Evolutionary conservation across 352 stramenopile species (phyloP).

Genomic region (Plasmopara muralis): DNA sequence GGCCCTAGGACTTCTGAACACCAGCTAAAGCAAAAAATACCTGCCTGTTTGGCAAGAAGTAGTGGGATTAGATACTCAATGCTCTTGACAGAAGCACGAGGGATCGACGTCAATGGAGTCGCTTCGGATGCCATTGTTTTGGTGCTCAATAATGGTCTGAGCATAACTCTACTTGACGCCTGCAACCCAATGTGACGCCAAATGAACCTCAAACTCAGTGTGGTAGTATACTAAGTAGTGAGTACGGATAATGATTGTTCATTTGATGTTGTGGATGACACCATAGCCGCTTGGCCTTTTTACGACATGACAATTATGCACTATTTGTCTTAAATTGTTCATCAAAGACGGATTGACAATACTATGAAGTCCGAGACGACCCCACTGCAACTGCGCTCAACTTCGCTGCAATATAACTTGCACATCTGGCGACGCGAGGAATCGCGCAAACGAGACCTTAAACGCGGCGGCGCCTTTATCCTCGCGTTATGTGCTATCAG

Average conservation of each 20-base stretch:
- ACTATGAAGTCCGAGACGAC: conserved; percentile 22
- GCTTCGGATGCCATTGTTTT: conserved; percentile 16
- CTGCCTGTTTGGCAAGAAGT: no score
- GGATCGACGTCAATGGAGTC: conserved; percentile 18
- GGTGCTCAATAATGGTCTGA: not conserved
- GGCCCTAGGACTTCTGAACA: no score
- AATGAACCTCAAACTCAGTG: not conserved
- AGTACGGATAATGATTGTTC: not conserved
- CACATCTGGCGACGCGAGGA: conserved; percentile 23
- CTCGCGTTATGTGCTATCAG: conserved; percentile 16
- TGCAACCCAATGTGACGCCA: no score
- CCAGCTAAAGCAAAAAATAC: no score
- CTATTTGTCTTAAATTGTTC: conserved; percentile 8
- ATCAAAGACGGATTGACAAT: conserved; percentile 3
- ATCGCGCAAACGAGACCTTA: conserved; percentile 18
- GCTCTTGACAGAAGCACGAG: no score
- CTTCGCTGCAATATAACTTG: conserved; percentile 27
- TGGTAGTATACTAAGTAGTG: not conserved
- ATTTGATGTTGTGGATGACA: no score
- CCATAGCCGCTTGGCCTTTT: conserved; percentile 2
- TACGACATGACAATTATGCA: conserved; percentile 19
- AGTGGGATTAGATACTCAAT: no score
- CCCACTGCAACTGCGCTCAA: conserved; percentile 14
- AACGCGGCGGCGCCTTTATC: conserved; percentile 22
- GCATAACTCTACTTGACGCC: no score